Evolutionary conservation across 179 eudicot species (phyloP), one percentile per base, ranked within the genome.

Genomic region (Heliamphora pulchella): DNA sequence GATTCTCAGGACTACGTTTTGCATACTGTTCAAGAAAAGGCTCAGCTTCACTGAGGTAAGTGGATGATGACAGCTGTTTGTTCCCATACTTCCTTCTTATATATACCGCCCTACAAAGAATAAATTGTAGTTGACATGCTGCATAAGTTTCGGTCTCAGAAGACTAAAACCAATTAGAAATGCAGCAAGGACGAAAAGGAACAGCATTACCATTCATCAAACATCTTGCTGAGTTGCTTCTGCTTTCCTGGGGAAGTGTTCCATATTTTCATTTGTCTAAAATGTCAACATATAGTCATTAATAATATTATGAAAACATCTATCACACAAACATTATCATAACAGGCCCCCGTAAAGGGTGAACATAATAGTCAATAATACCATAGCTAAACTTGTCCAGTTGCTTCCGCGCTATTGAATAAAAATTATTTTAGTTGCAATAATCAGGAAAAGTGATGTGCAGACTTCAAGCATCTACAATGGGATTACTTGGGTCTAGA

Each of bases 1-100:
- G 96, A 85, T 91, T 96, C 79, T 89, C 84, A 54, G 96, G 89
- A 82, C 94, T 88, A 58, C 96, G 88, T 84, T 92, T 91, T 44
- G 99, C 98, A 84, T 92, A 94, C 81, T 92, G 94, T 84, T 96
- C 97, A 80, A 96, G 98, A 83, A 96, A 96, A 74, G 93, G 92
- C 86, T 94, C 99, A 64, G 96, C 98, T 89, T 94, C 99, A 78
- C 91, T 91, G 53, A 96, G 92, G 85, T 96, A 96, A 58, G 84
- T 86, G 72, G 92, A 88, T 66, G 99, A 90, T 58, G 85, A 87
- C 78, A 91, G 86, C 78, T 83, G 96, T 82, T 75, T 88, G 81
- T 85, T 79, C 77, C 97, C 94, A 77, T 82, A 91, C 83, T 96
- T 94, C 82, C 93, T 89, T 78, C 87, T 83, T 79, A 94, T 87